Evolutionary conservation across 257 asterid genomes (phyloP).

Genomic region (Przewalskia tangutica): DNA sequence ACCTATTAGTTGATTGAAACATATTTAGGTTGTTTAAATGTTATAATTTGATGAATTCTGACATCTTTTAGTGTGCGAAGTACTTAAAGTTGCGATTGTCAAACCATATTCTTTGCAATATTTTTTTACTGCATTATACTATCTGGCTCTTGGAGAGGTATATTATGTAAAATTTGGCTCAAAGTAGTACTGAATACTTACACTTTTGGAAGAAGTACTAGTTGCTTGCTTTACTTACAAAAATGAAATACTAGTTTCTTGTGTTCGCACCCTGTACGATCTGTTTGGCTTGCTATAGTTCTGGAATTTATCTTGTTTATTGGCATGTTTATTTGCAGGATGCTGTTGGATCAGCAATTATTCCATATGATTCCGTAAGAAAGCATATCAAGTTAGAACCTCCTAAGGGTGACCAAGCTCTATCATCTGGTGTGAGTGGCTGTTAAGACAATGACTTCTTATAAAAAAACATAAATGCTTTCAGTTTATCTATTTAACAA

Average conservation of each 20-base stretch:
- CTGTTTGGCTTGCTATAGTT: neutral
- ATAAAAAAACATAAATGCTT: neutral
- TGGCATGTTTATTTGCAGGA: constrained; percentile 2
- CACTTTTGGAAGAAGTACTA: neutral
- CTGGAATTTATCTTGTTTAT: neutral
- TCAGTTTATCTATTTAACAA: neutral
- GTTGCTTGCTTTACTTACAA: neutral
- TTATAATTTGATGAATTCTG: neutral
- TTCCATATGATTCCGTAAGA: neutral
- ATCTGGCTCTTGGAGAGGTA: neutral
- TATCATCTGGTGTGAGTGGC: constrained; percentile 11
- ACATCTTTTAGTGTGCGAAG: neutral
- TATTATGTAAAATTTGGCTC: neutral
- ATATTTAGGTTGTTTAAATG: neutral
- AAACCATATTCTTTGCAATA: neutral
- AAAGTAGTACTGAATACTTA: neutral
- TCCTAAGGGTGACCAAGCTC: constrained; percentile 7
- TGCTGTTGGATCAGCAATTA: constrained; percentile 2
- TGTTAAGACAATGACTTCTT: neutral
- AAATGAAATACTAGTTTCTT: neutral
- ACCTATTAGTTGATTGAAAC: neutral
- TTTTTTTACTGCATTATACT: neutral
- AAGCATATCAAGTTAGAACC: constrained; percentile 8
- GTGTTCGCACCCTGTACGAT: neutral
- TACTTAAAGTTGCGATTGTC: neutral